Conservation (phyloP, 768 basidiomycete species). For the Agaricus bisporus region DNA sequence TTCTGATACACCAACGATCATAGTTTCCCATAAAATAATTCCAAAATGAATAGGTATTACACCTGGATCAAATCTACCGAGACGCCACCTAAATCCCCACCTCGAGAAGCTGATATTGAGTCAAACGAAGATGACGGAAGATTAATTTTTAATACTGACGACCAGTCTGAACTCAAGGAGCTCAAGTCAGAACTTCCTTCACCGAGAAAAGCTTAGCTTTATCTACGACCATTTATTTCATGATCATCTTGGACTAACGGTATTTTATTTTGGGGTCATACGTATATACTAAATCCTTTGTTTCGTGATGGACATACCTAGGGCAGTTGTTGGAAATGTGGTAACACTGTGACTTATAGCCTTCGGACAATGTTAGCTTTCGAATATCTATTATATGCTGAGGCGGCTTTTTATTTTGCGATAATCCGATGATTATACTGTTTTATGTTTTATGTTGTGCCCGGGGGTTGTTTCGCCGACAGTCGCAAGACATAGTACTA, state of each 20-base stretch:
- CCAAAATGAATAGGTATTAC: conserved; percentile 37
- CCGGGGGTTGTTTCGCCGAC: too few species aligned
- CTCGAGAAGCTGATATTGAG: conserved; percentile 17
- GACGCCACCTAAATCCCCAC: conserved; percentile 11
- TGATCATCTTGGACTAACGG: not conserved
- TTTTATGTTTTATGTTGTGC: too few species aligned
- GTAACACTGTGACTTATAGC: not conserved
- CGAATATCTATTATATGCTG: not conserved
- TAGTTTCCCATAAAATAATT: too few species aligned
- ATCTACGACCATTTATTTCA: not conserved
- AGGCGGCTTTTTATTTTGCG: too few species aligned
- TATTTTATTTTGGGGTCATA: not conserved
- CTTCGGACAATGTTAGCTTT: not conserved
- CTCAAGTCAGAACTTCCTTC: not conserved
- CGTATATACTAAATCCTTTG: not conserved
- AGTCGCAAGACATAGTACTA: too few species aligned
- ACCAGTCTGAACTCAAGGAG: conserved; percentile 7
- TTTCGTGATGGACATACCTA: not conserved
- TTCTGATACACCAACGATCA: not conserved
- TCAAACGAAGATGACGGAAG: conserved; percentile 7
- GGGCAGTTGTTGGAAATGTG: not conserved
- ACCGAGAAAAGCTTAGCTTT: not conserved
- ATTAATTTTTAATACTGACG: conserved; percentile 9
- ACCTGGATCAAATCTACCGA: conserved; percentile 41
- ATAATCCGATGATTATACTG: too few species aligned